Percentiles rank a stretch among this genome's conserved stretches.
These are phyloP conservation scores for Albatrellus sp. DNA, from an alignment of 1,284 basidiomycete genomes.

Conservation along the genomic window DNA sequence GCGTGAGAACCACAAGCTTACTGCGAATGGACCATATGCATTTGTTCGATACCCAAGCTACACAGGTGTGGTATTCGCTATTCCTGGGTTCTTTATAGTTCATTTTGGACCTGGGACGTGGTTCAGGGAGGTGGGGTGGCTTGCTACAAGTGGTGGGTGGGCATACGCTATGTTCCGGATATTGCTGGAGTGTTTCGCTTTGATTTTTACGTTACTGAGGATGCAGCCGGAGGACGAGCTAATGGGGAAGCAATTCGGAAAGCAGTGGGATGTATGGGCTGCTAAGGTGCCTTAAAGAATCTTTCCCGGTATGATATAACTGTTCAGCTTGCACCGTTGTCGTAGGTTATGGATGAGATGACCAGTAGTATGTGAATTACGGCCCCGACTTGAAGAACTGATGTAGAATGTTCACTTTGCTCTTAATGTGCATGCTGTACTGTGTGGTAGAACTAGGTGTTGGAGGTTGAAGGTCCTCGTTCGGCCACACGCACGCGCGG, in stretches of 20 bases:
- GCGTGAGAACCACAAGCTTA: constrained; percentile 37
- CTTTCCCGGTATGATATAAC: constrained; percentile 29
- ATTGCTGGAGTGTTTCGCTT: constrained; percentile 38
- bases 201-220: constrained; percentile 35
- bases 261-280: constrained; percentile 42
- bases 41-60: constrained; percentile 31
- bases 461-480: no score
- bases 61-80: constrained; percentile 20
- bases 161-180: constrained; percentile 26
- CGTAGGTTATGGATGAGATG: no score
- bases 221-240: constrained; percentile 40
- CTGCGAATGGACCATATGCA: constrained; percentile 40
- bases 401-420: no score
- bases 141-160: constrained; percentile 17
- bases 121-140: constrained; percentile 35
- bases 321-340: no score
- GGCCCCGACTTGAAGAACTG: no score
- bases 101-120: constrained; percentile 43
- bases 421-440: no score
- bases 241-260: constrained; percentile 33
- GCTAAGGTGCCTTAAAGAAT: constrained; percentile 40
- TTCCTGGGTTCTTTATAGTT: constrained; percentile 35
- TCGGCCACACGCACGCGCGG: no score
- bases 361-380: no score
- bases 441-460: no score